Base-by-base conservation (phyloP, 1,284 basidiomycete species). In the Phellinidium pouzarii region DNA sequence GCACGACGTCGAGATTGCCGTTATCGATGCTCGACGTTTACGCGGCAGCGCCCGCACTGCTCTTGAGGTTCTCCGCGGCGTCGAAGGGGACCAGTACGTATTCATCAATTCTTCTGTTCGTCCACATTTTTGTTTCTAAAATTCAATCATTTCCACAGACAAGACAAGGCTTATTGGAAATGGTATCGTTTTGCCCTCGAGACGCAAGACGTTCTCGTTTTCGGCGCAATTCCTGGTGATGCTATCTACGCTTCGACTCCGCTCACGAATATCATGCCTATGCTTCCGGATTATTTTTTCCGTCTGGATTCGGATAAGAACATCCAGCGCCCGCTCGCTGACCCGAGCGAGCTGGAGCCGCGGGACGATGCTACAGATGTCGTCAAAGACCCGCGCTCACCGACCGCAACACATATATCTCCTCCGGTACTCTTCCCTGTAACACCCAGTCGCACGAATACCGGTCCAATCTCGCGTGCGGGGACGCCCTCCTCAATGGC, bases 141-240 rank as follows among this genome's bases (percentile, higher is more conserved):
- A 46, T 34, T 23, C 56, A 44, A 37, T 54, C 44, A 45, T 42
- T 36, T 36, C 34, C 48, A 2, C 50, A 87, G 85, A 58, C 80
- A 81, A 41, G 76, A 79, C 56, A 64, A 68, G 22, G 76, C 82
- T 57, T 79, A 85, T 63, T 82, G 79, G 80, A 83, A 81, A 63
- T 88, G 84, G 86, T 79, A 82, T 54, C 77, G 78, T 54, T 84
- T 80, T 59, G 81, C 83, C 12, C 70, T 80, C 53, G 86, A 88
- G 61, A 80, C 86, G 12, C 86, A 88, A 61, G 77, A 80, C 57
- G 84, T 86, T 31, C 77, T 88, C 53, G 75, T 87, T 29, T 73
- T 84, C 61, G 83, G 81, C 25, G 77, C 74, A 58, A 78, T 88
- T 52, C 82, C 86, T 19, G 69, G 72, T 17, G 71, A 72, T 25